A percentile compares a stretch with the other conserved stretches of the same genome.
Conservation (phyloP, 164 flowering plant genomes). For the Aristolochia contorta region DNA sequence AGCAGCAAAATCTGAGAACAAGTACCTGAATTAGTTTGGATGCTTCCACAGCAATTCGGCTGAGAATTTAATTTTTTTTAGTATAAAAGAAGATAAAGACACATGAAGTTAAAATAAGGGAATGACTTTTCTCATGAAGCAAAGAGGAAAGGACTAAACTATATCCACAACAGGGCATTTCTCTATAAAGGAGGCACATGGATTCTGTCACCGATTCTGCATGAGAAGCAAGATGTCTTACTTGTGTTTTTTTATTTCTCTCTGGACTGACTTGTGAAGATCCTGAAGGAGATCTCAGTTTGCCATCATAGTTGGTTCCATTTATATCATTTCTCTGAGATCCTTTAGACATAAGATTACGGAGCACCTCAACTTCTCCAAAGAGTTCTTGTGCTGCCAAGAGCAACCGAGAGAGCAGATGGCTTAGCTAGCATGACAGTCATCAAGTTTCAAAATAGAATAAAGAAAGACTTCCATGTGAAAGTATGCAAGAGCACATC, state of each 20-base stretch:
- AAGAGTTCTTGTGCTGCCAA: constrained; percentile 50
- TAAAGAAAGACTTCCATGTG: neutral
- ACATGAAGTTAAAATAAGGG: neutral
- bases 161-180: too few relatives aligned
- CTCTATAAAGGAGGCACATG: neutral
- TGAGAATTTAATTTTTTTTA: constrained; percentile 12
- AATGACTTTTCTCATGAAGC: neutral
- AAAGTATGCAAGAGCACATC: neutral
- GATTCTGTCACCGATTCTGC: constrained; percentile 11
- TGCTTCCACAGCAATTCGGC: constrained; percentile 37
- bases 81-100: neutral
- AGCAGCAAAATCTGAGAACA: neutral
- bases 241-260: constrained; percentile 9
- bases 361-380: constrained; percentile 53
- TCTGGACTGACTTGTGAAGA: constrained; percentile 16
- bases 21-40: constrained; percentile 29
- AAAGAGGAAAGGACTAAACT: neutral
- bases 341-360: constrained; percentile 27
- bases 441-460: neutral
- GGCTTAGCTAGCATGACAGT: neutral
- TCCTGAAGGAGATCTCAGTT: constrained; percentile 15
- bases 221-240: constrained; percentile 11
- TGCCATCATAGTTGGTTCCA: constrained; percentile 14
- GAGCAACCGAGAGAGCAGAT: constrained; percentile 5
- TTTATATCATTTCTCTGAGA: constrained; percentile 10